phyloP scores from a whole-genome alignment of 2,329 filamentous ascomycete species.

The Ophiostoma pallidulum region DNA sequence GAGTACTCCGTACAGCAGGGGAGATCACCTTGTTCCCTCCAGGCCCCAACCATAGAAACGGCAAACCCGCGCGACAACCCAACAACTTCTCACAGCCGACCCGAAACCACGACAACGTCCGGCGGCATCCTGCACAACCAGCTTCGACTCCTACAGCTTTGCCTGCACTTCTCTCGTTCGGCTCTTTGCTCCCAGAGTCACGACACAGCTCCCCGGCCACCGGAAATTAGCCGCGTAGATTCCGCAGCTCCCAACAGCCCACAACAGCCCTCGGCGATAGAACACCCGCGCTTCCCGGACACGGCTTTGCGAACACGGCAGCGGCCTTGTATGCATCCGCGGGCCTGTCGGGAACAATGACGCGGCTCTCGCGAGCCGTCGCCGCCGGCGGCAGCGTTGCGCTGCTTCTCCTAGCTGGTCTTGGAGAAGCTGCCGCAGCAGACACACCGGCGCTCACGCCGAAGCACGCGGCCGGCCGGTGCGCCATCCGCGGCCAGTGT shows the following conservation, averaged over 20 bases:
- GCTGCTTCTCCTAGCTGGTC: conserved; percentile 25
- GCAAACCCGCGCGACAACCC: too few species aligned
- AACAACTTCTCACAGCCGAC: too few species aligned
- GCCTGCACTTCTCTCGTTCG: too few species aligned
- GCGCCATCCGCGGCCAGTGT: conserved; percentile 84
- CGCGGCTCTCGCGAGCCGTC: conserved; percentile 27
- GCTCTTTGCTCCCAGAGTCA: too few species aligned
- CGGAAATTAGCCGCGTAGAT: conserved; percentile 1
- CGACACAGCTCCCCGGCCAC: conserved; percentile 5
- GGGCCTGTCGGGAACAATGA: conserved; percentile 23
- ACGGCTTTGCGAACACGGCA: neutral
- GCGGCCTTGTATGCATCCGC: neutral
- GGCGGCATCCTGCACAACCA: too few species aligned
- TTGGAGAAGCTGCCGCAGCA: conserved; percentile 21
- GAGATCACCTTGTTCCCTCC: too few species aligned
- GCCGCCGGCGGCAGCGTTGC: conserved; percentile 20
- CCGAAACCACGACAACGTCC: too few species aligned
- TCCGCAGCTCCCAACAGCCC: neutral
- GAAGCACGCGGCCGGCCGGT: conserved; percentile 78
- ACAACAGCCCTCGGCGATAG: too few species aligned
- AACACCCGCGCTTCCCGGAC: neutral
- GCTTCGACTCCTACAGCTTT: too few species aligned
- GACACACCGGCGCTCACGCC: conserved; percentile 34
- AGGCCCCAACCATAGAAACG: too few species aligned
- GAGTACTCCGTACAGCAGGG: too few species aligned